phyloP scores from a whole-genome alignment of 176 grass and related monocot species.

The Saccharum spontaneum region DNA sequence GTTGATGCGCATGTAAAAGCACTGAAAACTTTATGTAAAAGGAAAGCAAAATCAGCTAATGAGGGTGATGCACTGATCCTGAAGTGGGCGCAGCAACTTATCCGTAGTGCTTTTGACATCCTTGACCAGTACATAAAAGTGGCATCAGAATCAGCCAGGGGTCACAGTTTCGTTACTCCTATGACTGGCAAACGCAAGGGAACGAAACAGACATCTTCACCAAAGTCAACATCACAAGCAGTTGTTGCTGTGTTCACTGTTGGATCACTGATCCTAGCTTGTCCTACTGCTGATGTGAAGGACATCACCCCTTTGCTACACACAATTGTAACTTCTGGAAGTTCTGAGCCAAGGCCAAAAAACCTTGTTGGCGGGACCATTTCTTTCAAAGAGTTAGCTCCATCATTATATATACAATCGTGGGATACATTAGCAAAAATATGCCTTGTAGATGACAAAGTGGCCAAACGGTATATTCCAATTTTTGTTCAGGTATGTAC shows the following conservation, averaged over 20 bases:
- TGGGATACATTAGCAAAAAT: constrained; percentile 95
- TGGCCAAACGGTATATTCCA: constrained; percentile 91
- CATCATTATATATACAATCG: constrained; percentile 80
- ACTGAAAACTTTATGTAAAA: constrained; percentile 82
- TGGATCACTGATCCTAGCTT: constrained; percentile 83
- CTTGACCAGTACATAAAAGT: constrained; percentile 66
- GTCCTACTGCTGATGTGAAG: constrained; percentile 65
- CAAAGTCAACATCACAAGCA: constrained; percentile 53
- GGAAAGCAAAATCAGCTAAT: constrained; percentile 66
- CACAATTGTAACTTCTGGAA: constrained; percentile 83
- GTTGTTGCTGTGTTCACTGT: constrained; percentile 82
- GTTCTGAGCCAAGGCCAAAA: constrained; percentile 60
- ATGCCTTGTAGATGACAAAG: constrained; percentile 86
- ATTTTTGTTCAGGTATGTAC: constrained; percentile 86
- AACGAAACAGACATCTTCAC: constrained; percentile 38
- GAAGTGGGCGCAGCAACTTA: constrained; percentile 80
- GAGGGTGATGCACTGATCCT: constrained; percentile 63
- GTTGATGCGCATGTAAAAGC: constrained; percentile 96
- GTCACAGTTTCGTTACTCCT: constrained; percentile 60
- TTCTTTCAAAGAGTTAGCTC: constrained; percentile 80
- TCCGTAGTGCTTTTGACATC: constrained; percentile 43
- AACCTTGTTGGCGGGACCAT: constrained; percentile 54
- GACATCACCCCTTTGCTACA: constrained; percentile 72
- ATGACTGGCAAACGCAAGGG: constrained; percentile 50
- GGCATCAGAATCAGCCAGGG: constrained; percentile 45